Conservation (phyloP, 139 green algal species). For the Tetradesmus lagerheimii region DNA sequence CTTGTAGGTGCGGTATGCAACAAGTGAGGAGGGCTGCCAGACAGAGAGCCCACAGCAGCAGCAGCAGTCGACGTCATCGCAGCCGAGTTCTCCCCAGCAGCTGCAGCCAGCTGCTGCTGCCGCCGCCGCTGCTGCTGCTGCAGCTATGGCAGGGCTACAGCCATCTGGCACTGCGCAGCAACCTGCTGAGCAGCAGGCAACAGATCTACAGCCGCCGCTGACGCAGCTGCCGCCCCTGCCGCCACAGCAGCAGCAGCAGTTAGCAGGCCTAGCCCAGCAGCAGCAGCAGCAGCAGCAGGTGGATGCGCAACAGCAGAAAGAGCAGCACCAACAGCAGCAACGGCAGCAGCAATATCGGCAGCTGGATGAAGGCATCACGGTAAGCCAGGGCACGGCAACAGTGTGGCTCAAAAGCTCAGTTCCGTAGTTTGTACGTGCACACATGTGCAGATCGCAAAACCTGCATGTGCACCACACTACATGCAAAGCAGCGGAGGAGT, state of each 20-base stretch:
- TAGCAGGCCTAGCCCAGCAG: background rate
- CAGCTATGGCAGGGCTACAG: background rate
- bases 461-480: too few species aligned
- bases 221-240: background rate
- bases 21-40: background rate
- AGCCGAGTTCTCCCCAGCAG: background rate
- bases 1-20: background rate
- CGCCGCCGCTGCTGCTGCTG: background rate
- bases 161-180: background rate
- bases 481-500: background rate
- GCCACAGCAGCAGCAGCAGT: background rate
- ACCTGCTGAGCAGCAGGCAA: background rate
- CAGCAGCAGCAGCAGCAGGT: background rate
- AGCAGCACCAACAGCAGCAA: slow-evolving; percentile 6
- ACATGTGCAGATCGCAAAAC: too few species aligned
- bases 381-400: background rate
- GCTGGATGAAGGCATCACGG: background rate
- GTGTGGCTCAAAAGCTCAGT: too few species aligned
- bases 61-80: background rate
- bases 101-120: background rate
- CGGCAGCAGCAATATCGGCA: background rate
- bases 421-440: too few species aligned
- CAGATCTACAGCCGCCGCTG: background rate
- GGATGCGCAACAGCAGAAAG: background rate
- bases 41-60: background rate